These are phyloP conservation scores for Boletus pseudopeckii DNA, from an alignment of 768 basidiomycete genomes.

Conservation along the genomic window DNA sequence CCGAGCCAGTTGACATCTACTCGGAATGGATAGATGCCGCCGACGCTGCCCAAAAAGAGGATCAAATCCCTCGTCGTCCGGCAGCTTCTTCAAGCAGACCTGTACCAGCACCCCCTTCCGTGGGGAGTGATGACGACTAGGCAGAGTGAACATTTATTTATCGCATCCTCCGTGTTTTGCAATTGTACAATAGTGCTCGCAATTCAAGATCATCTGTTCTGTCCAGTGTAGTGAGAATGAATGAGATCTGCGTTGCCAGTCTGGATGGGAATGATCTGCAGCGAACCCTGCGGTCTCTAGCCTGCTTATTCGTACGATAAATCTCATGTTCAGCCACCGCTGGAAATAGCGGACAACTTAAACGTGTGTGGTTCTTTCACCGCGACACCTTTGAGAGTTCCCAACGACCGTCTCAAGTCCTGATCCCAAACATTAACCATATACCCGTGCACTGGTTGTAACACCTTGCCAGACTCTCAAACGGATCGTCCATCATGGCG, in stretches of 20 bases:
- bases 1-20: conserved; percentile 85
- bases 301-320: background rate
- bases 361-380: conserved; percentile 21
- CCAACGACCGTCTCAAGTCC: conserved; percentile 5
- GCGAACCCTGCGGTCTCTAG: background rate
- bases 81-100: conserved; percentile 49
- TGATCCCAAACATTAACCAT: background rate
- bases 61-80: conserved; percentile 49
- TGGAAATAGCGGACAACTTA: conserved; percentile 16
- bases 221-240: background rate
- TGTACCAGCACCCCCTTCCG: conserved; percentile 32
- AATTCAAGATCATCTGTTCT: conserved; percentile 1
- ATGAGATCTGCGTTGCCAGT: conserved; percentile 3
- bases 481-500: conserved; percentile 52
- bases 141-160: background rate
- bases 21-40: conserved; percentile 92
- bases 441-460: conserved; percentile 19
- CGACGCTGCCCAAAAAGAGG: conserved; percentile 73
- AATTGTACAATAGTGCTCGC: conserved; percentile 22
- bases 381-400: conserved; percentile 8
- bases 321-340: conserved; percentile 29
- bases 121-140: conserved; percentile 47
- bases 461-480: conserved; percentile 11
- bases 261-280: conserved; percentile 8
- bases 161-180: conserved; percentile 1